A percentile compares a stretch with the other conserved stretches of the same genome.
Conservation (phyloP, 805 yeast species). For the Sugiyamaella lignohabitans region DNA sequence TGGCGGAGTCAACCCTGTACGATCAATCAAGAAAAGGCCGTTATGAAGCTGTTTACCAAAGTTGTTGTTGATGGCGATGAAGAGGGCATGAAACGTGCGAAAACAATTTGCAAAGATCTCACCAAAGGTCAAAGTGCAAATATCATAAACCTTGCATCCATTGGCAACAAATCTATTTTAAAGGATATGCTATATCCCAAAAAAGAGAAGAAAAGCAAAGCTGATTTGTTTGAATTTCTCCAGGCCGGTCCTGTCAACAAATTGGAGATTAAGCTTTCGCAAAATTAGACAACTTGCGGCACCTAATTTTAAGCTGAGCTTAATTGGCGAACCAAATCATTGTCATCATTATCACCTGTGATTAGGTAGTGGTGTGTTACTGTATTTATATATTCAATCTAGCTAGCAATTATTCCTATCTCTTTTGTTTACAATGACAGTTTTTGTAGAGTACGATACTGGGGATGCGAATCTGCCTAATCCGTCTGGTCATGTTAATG, state of each 20-base stretch:
- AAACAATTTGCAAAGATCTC: not conserved
- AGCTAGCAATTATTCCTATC: no score
- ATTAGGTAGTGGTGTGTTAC: no score
- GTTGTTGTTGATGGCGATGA: not conserved
- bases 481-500: not conserved
- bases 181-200: not conserved
- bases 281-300: no score
- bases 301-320: no score
- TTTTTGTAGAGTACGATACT: not conserved
- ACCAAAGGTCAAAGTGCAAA: conserved; percentile 10
- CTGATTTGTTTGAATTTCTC: not conserved
- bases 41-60: not conserved
- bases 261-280: not conserved
- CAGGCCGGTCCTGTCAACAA: conserved; percentile 3
- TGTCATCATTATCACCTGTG: no score
- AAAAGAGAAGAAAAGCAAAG: no score
- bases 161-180: conserved; percentile 3
- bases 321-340: no score
- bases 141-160: conserved; percentile 5
- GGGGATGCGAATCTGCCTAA: not conserved
- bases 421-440: no score
- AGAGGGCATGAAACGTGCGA: not conserved
- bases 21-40: conserved; percentile 2
- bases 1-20: conserved; percentile 12
- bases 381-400: no score